Conservation (phyloP, 345 rosid species). For the Citrus reticulata region DNA sequence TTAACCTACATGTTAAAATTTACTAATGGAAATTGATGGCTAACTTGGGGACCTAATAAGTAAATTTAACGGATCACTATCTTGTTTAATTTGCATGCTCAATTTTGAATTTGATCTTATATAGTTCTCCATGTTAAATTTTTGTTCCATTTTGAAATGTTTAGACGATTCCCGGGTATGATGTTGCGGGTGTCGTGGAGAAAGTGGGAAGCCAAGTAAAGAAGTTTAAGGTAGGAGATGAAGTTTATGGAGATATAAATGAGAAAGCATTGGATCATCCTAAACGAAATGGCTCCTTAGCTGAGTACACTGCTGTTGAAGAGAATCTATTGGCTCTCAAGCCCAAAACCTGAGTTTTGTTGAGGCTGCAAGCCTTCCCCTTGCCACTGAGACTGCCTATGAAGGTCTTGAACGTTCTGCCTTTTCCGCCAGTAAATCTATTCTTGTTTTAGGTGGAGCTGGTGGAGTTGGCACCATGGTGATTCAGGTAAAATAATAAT, state of each 20-base stretch:
- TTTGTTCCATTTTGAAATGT: not conserved
- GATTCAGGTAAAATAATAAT: slow-evolving; percentile 63
- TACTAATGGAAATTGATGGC: too few species aligned
- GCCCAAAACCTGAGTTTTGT: slow-evolving; percentile 74
- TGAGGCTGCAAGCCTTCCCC: slow-evolving; percentile 82
- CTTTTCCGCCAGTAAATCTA: slow-evolving; percentile 71
- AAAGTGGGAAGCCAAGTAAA: slow-evolving; percentile 72
- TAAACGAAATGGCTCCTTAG: slow-evolving; percentile 77
- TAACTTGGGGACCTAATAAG: too few species aligned
- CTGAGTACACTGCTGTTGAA: slow-evolving; percentile 82
- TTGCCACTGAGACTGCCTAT: slow-evolving; percentile 77
- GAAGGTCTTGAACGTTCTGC: slow-evolving; percentile 76
- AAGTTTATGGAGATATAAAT: slow-evolving; percentile 78
- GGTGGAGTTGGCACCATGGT: slow-evolving; percentile 97
- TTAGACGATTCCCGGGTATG: slow-evolving; percentile 94
- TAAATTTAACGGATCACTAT: too few species aligned
- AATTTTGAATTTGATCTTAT: not conserved
- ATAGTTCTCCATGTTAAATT: not conserved
- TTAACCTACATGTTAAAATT: too few species aligned
- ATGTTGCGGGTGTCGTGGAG: slow-evolving; percentile 86
- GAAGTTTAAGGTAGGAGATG: slow-evolving; percentile 78
- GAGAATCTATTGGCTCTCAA: slow-evolving; percentile 83
- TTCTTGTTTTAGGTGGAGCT: slow-evolving; percentile 81
- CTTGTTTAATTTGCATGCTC: too few species aligned
- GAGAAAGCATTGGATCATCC: slow-evolving; percentile 93